Base-by-base conservation (phyloP, 2,329 filamentous ascomycete genomes). In the Nemania bipapillata region DNA sequence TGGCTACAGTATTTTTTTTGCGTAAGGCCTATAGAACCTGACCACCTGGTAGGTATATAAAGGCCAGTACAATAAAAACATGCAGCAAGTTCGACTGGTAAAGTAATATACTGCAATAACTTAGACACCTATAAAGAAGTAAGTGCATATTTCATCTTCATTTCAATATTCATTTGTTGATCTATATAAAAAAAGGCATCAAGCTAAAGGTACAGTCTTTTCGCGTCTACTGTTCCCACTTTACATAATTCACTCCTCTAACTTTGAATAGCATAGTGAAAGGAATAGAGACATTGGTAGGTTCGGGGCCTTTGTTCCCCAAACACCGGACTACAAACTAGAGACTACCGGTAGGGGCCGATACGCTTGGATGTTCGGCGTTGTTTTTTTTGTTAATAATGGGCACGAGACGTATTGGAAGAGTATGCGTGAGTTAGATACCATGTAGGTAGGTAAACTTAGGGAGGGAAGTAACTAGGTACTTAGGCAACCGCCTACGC, bases 141-240 rank as follows among this genome's bases (percentile, higher is more conserved):
- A n/a, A n/a, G n/a, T n/a, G n/a, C n/a, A 45, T n/a, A 17, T 15
- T 15, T 40, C 9, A 40, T 4, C 12, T 40, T 12, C 17, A 40
- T 12, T 12, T 40, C 35, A 40, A 15, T 17, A 17, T 40, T 17
- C 15, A 40, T 40, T 40, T 17, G 17, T 15, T 40, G 37, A 15
- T 17, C 37, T 15, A 15, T 4, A 15, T 40, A 5, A 15, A 40
- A n/a, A 49, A 35, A n/a, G 22, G 26, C 49, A 35, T 32, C 15
- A 35, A 49, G n/a, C 59, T 65, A 68, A 68, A 68, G 49, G 11
- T 32, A 70, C 62, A 55, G 68, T 68, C 58, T 47, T 59, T 52
- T 45, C 35, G 40, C 40, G 53, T 15, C 22, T 55, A 56, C 17
- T 15, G 12, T 47, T 65, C 62, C 65, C 65, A 61, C 57, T 62